These are phyloP conservation scores for Lodderomyces oxycetoniae DNA, from an alignment of 1,139 yeast species.

Conservation along the genomic window DNA sequence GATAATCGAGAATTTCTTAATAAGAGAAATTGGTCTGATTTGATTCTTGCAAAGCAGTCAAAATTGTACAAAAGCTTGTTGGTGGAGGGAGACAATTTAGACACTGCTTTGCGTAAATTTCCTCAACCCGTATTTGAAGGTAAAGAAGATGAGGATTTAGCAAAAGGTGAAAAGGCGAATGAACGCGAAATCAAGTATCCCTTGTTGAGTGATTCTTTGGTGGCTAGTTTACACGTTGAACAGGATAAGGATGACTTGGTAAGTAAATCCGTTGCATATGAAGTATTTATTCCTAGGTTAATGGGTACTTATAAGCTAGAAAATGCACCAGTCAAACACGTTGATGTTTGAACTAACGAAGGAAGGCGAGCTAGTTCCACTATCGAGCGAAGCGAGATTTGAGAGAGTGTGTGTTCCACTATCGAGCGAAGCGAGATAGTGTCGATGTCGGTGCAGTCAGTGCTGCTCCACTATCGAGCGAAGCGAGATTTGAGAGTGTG, in stretches of 20 bases:
- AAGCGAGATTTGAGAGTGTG: too few relatives aligned
- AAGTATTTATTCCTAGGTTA: conserved; percentile 64
- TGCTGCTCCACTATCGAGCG: too few relatives aligned
- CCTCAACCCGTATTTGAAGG: conserved; percentile 27
- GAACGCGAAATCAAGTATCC: conserved; percentile 43
- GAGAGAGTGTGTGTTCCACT: too few relatives aligned
- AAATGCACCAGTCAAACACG: conserved; percentile 33
- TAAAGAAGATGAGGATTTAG: conserved; percentile 8
- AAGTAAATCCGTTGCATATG: conserved; percentile 63
- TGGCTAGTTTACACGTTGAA: conserved; percentile 72
- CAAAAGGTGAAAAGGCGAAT: conserved; percentile 13
- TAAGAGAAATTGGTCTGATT: conserved; percentile 70
- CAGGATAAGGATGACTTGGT: conserved; percentile 45
- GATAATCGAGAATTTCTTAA: conserved; percentile 62
- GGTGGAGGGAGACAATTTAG: conserved; percentile 7
- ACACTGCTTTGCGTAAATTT: conserved; percentile 16
- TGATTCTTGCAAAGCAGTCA: conserved; percentile 37
- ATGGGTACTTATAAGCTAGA: conserved; percentile 31
- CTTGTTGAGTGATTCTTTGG: conserved; percentile 52
- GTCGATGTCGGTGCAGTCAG: too few relatives aligned
- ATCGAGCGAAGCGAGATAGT: too few relatives aligned
- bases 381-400: too few relatives aligned
- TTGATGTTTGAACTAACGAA: conserved; percentile 8
- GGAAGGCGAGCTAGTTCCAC: too few relatives aligned
- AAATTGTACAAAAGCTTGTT: conserved; percentile 19